These are phyloP conservation scores for Erysimum cheiranthoides DNA, from an alignment of 345 rosid species.

Conservation along the genomic window DNA sequence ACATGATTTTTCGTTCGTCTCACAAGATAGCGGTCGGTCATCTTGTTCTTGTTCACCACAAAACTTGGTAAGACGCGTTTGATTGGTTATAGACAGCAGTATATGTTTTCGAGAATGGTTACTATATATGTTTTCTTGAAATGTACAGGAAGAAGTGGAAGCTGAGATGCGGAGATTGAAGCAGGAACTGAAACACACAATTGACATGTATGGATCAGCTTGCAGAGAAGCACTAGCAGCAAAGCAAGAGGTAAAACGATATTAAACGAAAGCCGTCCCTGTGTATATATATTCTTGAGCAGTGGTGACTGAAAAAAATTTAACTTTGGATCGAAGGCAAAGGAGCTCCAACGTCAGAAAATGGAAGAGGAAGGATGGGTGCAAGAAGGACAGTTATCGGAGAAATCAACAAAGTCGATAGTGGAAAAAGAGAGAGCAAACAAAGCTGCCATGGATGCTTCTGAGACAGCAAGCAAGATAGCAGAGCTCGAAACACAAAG, in stretches of 20 bases:
- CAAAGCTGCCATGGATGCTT: conserved; percentile 70
- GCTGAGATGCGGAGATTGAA: conserved; percentile 83
- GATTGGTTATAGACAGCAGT: conserved; percentile 25
- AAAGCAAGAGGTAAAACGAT: conserved; percentile 66
- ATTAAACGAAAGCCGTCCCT: not conserved
- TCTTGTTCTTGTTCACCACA: conserved; percentile 69
- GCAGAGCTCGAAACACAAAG: conserved; percentile 67
- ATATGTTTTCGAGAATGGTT: conserved; percentile 19
- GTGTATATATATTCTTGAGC: not conserved
- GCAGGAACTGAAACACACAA: conserved; percentile 85
- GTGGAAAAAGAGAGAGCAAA: conserved; percentile 68
- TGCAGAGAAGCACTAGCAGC: conserved; percentile 88
- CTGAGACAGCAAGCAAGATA: conserved; percentile 65
- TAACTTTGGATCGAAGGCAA: conserved; percentile 53
- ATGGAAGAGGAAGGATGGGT: conserved; percentile 60
- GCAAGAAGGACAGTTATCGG: conserved; percentile 65
- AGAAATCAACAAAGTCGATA: conserved; percentile 64
- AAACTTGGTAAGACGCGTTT: conserved; percentile 51
- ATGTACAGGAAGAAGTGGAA: conserved; percentile 74
- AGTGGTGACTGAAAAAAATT: conserved; percentile 20
- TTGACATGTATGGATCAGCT: conserved; percentile 80
- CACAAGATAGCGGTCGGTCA: conserved; percentile 62
- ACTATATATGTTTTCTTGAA: conserved; percentile 16
- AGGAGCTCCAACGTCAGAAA: conserved; percentile 75
- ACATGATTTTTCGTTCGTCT: conserved; percentile 60